Percentiles rank a stretch among this genome's conserved stretches.
phyloP scores from a whole-genome alignment of 2,329 filamentous ascomycete species.

The Colletotrichum somersetense region DNA sequence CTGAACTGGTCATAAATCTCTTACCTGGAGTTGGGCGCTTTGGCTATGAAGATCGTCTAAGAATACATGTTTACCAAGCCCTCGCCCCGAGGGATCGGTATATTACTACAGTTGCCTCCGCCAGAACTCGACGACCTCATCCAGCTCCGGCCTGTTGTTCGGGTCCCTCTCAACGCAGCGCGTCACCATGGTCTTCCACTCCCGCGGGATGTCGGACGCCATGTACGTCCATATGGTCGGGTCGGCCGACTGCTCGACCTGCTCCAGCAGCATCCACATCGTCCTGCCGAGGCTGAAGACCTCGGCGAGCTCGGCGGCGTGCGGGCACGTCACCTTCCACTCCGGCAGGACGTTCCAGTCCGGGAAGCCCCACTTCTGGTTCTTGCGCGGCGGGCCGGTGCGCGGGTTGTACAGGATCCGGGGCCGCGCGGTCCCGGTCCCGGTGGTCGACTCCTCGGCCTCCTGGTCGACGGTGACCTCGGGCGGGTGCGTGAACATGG shows the following conservation, averaged over 20 bases:
- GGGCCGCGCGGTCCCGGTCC: neutral
- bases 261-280: conserved; percentile 44
- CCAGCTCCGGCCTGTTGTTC: conserved; percentile 36
- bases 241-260: conserved; percentile 39
- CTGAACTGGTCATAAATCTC: neutral
- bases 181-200: conserved; percentile 36
- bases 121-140: conserved; percentile 41
- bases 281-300: conserved; percentile 43
- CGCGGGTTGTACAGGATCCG: conserved; percentile 41
- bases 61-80: neutral
- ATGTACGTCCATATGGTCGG: conserved; percentile 25
- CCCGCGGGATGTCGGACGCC: conserved; percentile 33
- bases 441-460: conserved; percentile 20
- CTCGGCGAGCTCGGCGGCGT: conserved; percentile 43
- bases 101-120: neutral
- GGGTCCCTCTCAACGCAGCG: conserved; percentile 39
- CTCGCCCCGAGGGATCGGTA: neutral
- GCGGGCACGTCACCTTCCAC: conserved; percentile 42
- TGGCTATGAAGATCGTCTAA: neutral
- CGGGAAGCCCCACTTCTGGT: conserved; percentile 40
- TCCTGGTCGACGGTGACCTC: conserved; percentile 41
- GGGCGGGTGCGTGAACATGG: conserved; percentile 43
- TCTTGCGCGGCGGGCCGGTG: conserved; percentile 31
- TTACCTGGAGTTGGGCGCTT: neutral
- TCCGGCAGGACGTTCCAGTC: conserved; percentile 43